Evolutionary conservation across 2,329 filamentous ascomycete species (phyloP).

Genomic region (Fusarium secorum): DNA sequence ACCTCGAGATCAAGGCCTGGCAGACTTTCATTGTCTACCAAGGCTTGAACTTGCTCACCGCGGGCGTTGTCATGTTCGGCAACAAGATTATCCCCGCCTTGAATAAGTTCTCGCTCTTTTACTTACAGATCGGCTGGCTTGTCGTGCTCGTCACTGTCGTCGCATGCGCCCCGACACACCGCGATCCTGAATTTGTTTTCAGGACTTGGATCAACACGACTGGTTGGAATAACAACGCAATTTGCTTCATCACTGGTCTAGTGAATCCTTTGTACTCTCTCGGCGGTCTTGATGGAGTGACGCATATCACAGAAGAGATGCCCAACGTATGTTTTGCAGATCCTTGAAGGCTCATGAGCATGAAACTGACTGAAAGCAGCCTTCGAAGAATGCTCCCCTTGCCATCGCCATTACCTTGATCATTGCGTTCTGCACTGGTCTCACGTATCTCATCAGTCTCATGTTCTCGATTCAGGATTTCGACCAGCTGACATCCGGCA

Average conservation of each 20-base stretch:
- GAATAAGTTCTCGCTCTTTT: constrained; percentile 1
- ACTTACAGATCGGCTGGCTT: not conserved
- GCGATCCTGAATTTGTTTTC: not conserved
- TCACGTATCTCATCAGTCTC: not conserved
- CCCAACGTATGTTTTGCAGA: not conserved
- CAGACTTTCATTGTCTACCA: constrained; percentile 4
- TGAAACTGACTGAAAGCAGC: not conserved
- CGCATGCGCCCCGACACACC: not conserved
- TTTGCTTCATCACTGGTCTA: constrained; percentile 1
- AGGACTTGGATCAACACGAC: constrained; percentile 18
- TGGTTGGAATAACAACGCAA: not conserved
- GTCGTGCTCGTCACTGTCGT: not conserved
- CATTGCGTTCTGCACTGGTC: not conserved
- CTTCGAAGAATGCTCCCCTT: not conserved
- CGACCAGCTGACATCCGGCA: not conserved
- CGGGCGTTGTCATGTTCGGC: not conserved
- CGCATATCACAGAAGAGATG: constrained; percentile 11
- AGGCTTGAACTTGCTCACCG: not conserved
- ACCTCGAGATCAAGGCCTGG: not conserved
- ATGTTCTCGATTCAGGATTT: constrained; percentile 10
- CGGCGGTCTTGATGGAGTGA: not conserved
- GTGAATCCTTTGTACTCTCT: not conserved
- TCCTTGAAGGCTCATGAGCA: fast-evolving
- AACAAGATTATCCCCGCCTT: not conserved
- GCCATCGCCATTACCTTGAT: not conserved